Percentiles rank a stretch among this genome's conserved stretches.
These are phyloP conservation scores for Xylaria sp. DNA, from an alignment of 495 filamentous ascomycete genomes.

Conservation along the genomic window DNA sequence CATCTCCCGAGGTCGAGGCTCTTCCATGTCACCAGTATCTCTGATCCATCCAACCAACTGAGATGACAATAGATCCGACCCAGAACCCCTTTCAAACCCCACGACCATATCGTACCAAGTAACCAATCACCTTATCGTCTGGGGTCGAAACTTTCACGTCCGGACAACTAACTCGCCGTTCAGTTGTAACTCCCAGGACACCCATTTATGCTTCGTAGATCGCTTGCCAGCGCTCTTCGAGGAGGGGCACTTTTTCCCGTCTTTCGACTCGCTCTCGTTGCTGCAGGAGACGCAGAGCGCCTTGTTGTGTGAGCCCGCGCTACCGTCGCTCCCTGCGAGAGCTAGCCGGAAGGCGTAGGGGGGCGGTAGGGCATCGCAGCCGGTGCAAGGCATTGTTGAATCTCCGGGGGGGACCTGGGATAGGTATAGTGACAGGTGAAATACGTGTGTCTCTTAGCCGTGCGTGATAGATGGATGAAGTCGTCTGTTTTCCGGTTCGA, in stretches of 20 bases:
- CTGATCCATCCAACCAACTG: background rate
- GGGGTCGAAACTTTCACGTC: conserved; percentile 4
- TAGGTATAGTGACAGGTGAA: background rate
- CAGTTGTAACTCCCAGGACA: conserved; percentile 25
- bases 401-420: background rate
- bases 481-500: background rate
- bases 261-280: background rate
- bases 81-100: background rate
- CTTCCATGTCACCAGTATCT: background rate
- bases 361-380: conserved; percentile 26
- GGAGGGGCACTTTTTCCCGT: background rate
- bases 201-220: conserved; percentile 21
- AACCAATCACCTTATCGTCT: background rate
- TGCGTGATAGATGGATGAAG: too few species aligned
- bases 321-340: conserved; percentile 2
- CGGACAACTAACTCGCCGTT: conserved; percentile 22
- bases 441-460: too few species aligned
- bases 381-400: conserved; percentile 18
- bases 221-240: conserved; percentile 14
- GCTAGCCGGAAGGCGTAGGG: conserved; percentile 25
- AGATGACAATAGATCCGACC: background rate
- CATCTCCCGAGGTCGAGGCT: background rate
- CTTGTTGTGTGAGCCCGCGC: conserved; percentile 17
- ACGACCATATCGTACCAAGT: background rate
- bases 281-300: conserved; percentile 18